These are phyloP conservation scores for Penicillium soppii DNA, from an alignment of 495 filamentous ascomycete species.

Conservation along the genomic window DNA sequence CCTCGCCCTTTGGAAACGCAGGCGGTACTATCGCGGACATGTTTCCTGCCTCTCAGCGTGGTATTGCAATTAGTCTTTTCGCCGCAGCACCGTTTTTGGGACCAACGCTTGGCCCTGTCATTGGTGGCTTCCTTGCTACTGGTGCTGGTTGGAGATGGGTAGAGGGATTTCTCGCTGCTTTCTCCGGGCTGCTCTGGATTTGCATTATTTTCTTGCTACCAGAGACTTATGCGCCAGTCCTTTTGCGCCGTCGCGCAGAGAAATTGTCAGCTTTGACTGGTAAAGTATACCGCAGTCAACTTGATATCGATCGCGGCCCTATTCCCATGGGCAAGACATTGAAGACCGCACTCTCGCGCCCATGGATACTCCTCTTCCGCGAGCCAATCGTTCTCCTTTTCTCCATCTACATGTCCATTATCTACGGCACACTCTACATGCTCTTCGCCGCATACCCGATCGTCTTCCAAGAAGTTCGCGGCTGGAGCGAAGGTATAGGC, in stretches of 20 bases:
- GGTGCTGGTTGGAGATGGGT: conserved; percentile 66
- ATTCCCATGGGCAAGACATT: conserved; percentile 36
- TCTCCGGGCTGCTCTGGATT: conserved; percentile 57
- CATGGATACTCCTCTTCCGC: conserved; percentile 48
- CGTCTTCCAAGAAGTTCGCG: conserved; percentile 68
- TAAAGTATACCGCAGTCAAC: conserved; percentile 53
- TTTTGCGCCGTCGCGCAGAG: conserved; percentile 53
- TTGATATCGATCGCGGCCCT: conserved; percentile 46
- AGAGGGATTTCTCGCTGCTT: conserved; percentile 54
- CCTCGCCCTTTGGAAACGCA: conserved; percentile 68
- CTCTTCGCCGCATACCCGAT: conserved; percentile 55
- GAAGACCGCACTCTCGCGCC: conserved; percentile 45
- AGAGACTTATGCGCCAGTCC: conserved; percentile 61
- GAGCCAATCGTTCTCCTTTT: conserved; percentile 65
- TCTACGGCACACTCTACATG: conserved; percentile 40
- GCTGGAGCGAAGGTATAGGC: conserved; percentile 69
- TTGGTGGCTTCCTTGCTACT: conserved; percentile 61
- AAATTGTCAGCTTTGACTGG: conserved; percentile 53
- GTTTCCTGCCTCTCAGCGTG: conserved; percentile 62
- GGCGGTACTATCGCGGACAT: conserved; percentile 77
- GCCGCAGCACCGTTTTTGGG: conserved; percentile 68
- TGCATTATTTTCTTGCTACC: conserved; percentile 50
- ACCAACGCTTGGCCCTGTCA: conserved; percentile 59
- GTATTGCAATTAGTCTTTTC: conserved; percentile 63
- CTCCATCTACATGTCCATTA: conserved; percentile 70